Conservation (phyloP, 352 stramenopile species). For the Phytophthora rubi region DNA sequence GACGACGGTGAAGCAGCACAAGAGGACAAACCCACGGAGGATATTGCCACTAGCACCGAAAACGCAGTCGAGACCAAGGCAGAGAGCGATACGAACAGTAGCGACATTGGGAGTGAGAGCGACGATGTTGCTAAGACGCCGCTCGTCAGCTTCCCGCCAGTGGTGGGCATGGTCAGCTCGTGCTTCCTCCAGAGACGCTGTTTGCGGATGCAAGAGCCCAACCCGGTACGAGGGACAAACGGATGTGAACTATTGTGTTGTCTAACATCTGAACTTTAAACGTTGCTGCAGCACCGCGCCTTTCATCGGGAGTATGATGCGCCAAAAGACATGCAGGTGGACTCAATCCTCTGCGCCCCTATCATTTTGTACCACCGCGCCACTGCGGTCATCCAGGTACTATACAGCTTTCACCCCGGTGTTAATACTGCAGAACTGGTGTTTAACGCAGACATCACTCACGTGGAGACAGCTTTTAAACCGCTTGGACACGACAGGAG, state of each 20-base stretch:
- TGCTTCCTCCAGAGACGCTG: slow-evolving; percentile 65
- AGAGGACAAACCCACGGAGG: slow-evolving; percentile 1
- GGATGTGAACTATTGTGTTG: not conserved
- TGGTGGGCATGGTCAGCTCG: slow-evolving; percentile 63
- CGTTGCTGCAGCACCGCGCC: slow-evolving; percentile 46
- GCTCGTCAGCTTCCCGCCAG: slow-evolving; percentile 50
- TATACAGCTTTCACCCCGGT: not conserved
- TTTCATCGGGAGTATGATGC: slow-evolving; percentile 71
- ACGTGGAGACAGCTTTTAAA: slow-evolving; percentile 50
- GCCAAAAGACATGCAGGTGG: slow-evolving; percentile 51
- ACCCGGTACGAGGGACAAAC: slow-evolving; percentile 34
- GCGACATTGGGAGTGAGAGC: not conserved
- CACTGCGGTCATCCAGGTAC: slow-evolving; percentile 65
- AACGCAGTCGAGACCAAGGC: not conserved
- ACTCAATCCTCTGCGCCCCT: slow-evolving; percentile 65
- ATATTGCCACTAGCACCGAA: not conserved
- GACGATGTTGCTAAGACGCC: not conserved
- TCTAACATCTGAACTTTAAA: not conserved
- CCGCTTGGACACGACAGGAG: slow-evolving; percentile 39
- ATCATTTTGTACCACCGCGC: slow-evolving; percentile 60
- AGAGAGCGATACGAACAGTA: slow-evolving; percentile 2
- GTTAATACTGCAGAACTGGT: not conserved
- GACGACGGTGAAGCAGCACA: not conserved
- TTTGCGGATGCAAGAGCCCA: slow-evolving; percentile 65
- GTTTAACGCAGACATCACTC: not conserved